phyloP scores from a whole-genome alignment of 495 filamentous ascomycete genomes.

The Amorphotheca resinae region DNA sequence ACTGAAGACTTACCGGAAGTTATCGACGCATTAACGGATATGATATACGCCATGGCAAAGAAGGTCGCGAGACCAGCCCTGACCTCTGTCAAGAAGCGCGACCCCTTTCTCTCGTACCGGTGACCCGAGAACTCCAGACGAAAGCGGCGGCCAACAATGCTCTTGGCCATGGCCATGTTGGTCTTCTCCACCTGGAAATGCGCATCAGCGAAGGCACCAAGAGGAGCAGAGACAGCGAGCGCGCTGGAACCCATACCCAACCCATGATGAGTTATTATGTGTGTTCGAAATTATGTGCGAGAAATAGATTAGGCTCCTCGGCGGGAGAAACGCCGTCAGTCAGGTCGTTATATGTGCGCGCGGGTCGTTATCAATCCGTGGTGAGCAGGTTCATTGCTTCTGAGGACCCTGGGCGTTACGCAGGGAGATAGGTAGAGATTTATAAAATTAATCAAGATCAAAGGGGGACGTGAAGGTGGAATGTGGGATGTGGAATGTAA shows the following conservation, averaged over 20 bases:
- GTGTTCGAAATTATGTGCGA: constrained; percentile 7
- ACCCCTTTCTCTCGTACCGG: constrained; percentile 55
- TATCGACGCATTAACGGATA: constrained; percentile 59
- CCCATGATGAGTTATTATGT: constrained; percentile 17
- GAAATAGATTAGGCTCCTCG: constrained; percentile 3
- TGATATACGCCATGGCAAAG: constrained; percentile 78
- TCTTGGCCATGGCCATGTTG: constrained; percentile 22
- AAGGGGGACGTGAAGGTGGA: no score
- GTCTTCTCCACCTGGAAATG: constrained; percentile 19
- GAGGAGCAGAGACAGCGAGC: not conserved
- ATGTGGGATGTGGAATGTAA: no score
- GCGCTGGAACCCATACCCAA: constrained; percentile 11
- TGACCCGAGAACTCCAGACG: constrained; percentile 62
- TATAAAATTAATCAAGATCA: no score
- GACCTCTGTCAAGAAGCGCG: constrained; percentile 68
- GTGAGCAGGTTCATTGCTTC: constrained; percentile 2
- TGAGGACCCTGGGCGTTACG: not conserved
- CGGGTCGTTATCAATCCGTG: constrained; percentile 5
- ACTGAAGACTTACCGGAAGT: constrained; percentile 32
- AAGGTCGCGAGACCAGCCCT: constrained; percentile 71
- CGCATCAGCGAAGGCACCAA: not conserved
- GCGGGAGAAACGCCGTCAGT: not conserved
- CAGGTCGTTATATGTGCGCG: constrained; percentile 9
- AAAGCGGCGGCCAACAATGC: constrained; percentile 56
- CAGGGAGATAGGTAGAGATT: no score